phyloP scores from a whole-genome alignment of 1,139 yeast genomes.

The Candida sp. region DNA sequence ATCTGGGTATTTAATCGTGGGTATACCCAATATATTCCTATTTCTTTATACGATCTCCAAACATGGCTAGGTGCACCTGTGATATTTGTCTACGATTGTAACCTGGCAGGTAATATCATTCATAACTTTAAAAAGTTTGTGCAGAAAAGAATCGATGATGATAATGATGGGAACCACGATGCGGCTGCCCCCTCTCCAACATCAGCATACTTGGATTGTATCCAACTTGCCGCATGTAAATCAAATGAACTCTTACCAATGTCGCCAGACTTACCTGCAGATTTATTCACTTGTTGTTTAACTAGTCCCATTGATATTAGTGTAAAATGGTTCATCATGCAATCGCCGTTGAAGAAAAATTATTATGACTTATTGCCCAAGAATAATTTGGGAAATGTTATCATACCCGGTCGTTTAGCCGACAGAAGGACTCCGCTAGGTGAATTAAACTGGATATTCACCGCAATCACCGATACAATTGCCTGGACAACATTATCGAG shows the following conservation, averaged over 20 bases:
- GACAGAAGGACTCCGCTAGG: slow-evolving; percentile 96
- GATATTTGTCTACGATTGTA: slow-evolving; percentile 91
- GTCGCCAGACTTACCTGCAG: slow-evolving; percentile 97
- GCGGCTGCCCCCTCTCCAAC: slow-evolving; percentile 62
- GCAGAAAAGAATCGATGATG: slow-evolving; percentile 87
- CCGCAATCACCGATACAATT: slow-evolving; percentile 96
- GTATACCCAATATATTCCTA: slow-evolving; percentile 96
- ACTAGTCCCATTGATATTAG: slow-evolving; percentile 97
- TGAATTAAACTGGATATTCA: slow-evolving; percentile 95
- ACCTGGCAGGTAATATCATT: slow-evolving; percentile 92
- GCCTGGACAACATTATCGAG: slow-evolving; percentile 96
- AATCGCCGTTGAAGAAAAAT: slow-evolving; percentile 64
- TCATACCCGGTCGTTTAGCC: slow-evolving; percentile 85
- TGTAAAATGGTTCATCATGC: slow-evolving; percentile 88
- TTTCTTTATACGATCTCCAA: slow-evolving; percentile 86
- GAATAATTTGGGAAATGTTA: slow-evolving; percentile 57
- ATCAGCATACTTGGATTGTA: slow-evolving; percentile 77
- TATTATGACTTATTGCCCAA: slow-evolving; percentile 55
- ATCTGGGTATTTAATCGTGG: slow-evolving; percentile 98
- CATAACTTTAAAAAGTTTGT: slow-evolving; percentile 88
- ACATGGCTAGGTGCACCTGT: slow-evolving; percentile 99
- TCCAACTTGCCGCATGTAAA: slow-evolving; percentile 91
- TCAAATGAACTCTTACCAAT: slow-evolving; percentile 85
- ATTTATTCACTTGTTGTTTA: slow-evolving; percentile 88
- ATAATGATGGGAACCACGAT: slow-evolving; percentile 71